Conservation (phyloP, 139 green algal genomes). For the Coccomyxa sp. region DNA sequence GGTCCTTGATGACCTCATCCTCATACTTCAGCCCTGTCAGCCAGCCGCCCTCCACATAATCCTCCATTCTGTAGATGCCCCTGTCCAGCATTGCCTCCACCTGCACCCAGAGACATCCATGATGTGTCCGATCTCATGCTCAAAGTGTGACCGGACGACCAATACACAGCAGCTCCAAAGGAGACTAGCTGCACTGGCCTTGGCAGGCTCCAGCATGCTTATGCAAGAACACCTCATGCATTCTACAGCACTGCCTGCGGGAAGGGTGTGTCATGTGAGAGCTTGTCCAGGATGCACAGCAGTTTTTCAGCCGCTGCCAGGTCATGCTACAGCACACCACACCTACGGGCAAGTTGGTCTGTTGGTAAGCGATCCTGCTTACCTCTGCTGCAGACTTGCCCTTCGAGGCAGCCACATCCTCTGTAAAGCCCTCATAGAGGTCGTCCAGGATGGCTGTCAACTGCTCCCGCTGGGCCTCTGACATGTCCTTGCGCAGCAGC, state of each 20-base stretch:
- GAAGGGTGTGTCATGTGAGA: too few relatives aligned
- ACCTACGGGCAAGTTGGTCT: too few relatives aligned
- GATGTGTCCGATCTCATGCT: too few relatives aligned
- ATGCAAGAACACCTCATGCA: too few relatives aligned
- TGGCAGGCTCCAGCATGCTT: too few relatives aligned
- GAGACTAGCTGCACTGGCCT: too few relatives aligned
- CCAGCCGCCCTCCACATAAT: conserved; percentile 55
- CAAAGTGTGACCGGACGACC: too few relatives aligned
- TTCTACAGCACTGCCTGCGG: background rate
- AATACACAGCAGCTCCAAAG: too few relatives aligned
- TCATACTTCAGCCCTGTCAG: conserved; percentile 81
- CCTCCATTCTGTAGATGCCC: conserved; percentile 69
- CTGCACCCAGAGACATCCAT: conserved; percentile 35
- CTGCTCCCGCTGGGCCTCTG: conserved; percentile 70
- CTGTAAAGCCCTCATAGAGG: conserved; percentile 74
- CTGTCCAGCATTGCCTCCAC: conserved; percentile 73
- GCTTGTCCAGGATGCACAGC: too few relatives aligned
- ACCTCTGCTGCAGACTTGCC: conserved; percentile 63
- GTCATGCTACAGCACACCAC: too few relatives aligned
- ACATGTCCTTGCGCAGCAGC: conserved; percentile 85
- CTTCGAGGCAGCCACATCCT: conserved; percentile 45
- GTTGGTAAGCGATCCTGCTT: too few relatives aligned
- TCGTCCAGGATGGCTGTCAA: conserved; percentile 84
- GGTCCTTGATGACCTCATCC: conserved; percentile 71
- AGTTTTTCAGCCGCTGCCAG: too few relatives aligned